phyloP scores from a whole-genome alignment of 257 asterid species.

The Lithospermum erythrorhizon region DNA sequence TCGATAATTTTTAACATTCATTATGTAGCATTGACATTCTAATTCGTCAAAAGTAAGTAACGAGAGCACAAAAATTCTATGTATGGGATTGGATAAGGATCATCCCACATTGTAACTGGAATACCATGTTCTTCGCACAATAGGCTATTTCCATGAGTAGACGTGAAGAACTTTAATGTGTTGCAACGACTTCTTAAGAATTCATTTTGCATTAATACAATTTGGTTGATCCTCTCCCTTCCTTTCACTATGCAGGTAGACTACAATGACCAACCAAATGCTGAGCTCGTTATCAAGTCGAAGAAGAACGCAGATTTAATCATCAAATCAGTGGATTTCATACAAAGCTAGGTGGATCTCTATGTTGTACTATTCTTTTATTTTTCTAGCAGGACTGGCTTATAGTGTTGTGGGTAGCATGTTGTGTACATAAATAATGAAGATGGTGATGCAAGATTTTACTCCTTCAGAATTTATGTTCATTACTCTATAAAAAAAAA shows the following conservation, averaged over 20 bases:
- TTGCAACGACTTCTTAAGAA: not conserved
- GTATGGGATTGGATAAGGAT: too few relatives aligned
- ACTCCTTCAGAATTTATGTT: not conserved
- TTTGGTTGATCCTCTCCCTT: slow-evolving; percentile 3
- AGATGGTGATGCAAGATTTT: not conserved
- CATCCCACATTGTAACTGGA: too few relatives aligned
- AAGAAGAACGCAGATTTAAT: slow-evolving; percentile 69
- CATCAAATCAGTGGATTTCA: slow-evolving; percentile 58
- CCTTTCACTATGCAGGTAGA: slow-evolving; percentile 47
- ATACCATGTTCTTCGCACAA: too few relatives aligned
- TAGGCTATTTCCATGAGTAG: too few relatives aligned
- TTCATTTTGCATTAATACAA: not conserved
- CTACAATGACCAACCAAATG: slow-evolving; percentile 82
- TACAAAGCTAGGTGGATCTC: not conserved
- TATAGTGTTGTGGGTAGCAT: not conserved
- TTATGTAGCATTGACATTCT: too few relatives aligned
- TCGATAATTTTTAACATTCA: not conserved
- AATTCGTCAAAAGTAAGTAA: too few relatives aligned
- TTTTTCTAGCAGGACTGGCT: not conserved
- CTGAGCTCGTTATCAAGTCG: slow-evolving; percentile 66
- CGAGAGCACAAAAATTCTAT: not conserved
- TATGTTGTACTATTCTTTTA: not conserved
- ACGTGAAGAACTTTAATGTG: too few relatives aligned
- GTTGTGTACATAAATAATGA: not conserved
- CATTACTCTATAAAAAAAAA: not conserved